Base-by-base conservation (phyloP, 2,329 filamentous ascomycete species). In the Apiospora saccharicola region DNA sequence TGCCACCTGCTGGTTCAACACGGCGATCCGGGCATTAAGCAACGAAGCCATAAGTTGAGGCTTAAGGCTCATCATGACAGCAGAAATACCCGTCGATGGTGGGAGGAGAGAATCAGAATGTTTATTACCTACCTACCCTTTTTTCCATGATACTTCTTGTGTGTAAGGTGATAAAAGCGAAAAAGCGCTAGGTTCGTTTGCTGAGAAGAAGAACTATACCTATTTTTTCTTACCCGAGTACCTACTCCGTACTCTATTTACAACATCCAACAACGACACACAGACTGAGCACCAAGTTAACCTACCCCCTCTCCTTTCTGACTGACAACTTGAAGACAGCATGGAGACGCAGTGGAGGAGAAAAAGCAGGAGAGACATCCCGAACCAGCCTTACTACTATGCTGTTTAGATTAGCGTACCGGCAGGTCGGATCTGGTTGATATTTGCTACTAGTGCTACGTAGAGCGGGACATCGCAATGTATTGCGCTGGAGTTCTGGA, bases 351-450 rank as follows among this genome's bases (percentile, higher is more conserved):
- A 6, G n/a, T 2, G 22, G n/a, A 49, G 26, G 30, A 61, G 57
- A 13, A 24, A 24, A n/a, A 6, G 34, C 16, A 41, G 22, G 57
- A 13, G 10, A 30, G 41, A 64, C 34, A 41, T 14, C 30, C 34
- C 34, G 30, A 64, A 64, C 30, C 57, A 41, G 57, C 34, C 57
- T 41, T 64, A n/a, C n/a, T n/a, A n/a, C n/a, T n/a, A 41, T n/a
- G 14, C 57, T 64, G 57, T 41, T 41, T 41, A 19, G 34, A 64
- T 41, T 64, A 64, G 57, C 57, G 57, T 64, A 64, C 57, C 57
- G 12, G 30, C 57, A 64, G 41, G 34, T n/a, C 57, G 57, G 57
- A 64, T 41, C 57, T 64, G 57, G 34, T 34, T 64, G 53, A 16
- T 61, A 4, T 3, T 37, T 61, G 53, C 12, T 37, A 61, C 12